Evolutionary conservation across 2,329 filamentous ascomycete species (phyloP).

Genomic region (Penicillium brasilianum): DNA sequence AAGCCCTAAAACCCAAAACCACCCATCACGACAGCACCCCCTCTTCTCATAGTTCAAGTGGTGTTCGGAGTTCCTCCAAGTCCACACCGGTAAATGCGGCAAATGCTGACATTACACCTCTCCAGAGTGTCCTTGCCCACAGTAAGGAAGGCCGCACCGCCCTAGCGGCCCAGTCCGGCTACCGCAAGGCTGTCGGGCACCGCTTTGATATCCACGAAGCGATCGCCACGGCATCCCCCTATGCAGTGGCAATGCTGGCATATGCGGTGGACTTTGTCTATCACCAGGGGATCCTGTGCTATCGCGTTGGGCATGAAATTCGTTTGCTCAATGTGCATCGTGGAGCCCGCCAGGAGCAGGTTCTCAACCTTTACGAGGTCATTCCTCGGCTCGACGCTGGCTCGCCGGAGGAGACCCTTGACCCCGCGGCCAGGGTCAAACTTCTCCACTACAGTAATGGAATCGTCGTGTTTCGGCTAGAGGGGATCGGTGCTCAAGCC

Average conservation of each 20-base stretch:
- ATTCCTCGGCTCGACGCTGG: constrained; percentile 38
- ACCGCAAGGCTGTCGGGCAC: constrained; percentile 62
- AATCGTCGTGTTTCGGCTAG: constrained; percentile 64
- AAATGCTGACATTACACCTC: constrained; percentile 19
- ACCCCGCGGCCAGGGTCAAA: constrained; percentile 53
- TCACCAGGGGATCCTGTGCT: constrained; percentile 67
- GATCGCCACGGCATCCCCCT: constrained; percentile 66
- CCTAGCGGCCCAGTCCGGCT: constrained; percentile 44
- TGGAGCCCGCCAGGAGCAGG: constrained; percentile 57
- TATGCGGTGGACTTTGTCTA: constrained; percentile 67
- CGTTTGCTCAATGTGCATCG: constrained; percentile 64
- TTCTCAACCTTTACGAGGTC: constrained; percentile 59
- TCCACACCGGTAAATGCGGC: constrained; percentile 4
- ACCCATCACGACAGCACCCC: no score
- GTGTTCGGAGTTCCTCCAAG: not conserved
- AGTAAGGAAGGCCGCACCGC: constrained; percentile 54
- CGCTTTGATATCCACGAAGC: constrained; percentile 66
- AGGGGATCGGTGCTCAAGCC: constrained; percentile 47
- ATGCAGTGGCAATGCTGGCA: constrained; percentile 63
- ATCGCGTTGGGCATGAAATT: constrained; percentile 60
- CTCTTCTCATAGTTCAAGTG: not conserved
- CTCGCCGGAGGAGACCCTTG: constrained; percentile 29
- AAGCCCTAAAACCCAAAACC: no score
- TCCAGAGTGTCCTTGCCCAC: constrained; percentile 49
- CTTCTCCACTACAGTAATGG: constrained; percentile 63